A percentile compares a stretch with the other conserved stretches of the same genome.
phyloP scores from a whole-genome alignment of 1,284 basidiomycete genomes.

The Peniophora sp. region DNA sequence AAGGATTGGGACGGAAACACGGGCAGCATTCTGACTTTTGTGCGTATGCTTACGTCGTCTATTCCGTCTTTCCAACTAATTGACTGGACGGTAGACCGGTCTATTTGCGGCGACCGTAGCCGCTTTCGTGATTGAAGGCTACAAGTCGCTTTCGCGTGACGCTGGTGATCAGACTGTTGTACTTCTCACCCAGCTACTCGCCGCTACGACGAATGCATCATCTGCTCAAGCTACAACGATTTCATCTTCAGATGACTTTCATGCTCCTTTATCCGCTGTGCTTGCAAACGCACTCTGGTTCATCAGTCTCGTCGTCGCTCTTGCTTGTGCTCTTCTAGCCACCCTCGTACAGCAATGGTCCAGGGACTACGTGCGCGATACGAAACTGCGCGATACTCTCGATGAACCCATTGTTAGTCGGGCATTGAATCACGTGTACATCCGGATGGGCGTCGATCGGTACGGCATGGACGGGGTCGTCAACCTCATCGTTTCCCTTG shows the following conservation, averaged over 20 bases:
- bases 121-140: slow-evolving; percentile 35
- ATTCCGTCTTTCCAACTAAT: no score
- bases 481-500: slow-evolving; percentile 30
- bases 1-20: no score
- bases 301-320: neutral
- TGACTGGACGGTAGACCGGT: slow-evolving; percentile 19
- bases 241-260: neutral
- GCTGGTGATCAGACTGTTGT: slow-evolving; percentile 21
- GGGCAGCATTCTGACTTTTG: no score
- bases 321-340: neutral
- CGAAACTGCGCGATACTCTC: slow-evolving; percentile 23
- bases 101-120: slow-evolving; percentile 40
- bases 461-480: slow-evolving; percentile 30
- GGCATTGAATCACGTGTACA: slow-evolving; percentile 28
- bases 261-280: neutral
- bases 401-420: slow-evolving; percentile 19
- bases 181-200: slow-evolving; percentile 24
- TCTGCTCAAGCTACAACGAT: no score
- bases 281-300: neutral
- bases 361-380: slow-evolving; percentile 14
- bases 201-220: no score
- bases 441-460: slow-evolving; percentile 25
- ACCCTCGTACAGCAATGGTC: slow-evolving; percentile 2
- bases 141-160: slow-evolving; percentile 27
- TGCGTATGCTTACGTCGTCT: no score